These are phyloP conservation scores for Pestalotiopsis sp. DNA, from an alignment of 2,329 filamentous ascomycete species.

Conservation along the genomic window DNA sequence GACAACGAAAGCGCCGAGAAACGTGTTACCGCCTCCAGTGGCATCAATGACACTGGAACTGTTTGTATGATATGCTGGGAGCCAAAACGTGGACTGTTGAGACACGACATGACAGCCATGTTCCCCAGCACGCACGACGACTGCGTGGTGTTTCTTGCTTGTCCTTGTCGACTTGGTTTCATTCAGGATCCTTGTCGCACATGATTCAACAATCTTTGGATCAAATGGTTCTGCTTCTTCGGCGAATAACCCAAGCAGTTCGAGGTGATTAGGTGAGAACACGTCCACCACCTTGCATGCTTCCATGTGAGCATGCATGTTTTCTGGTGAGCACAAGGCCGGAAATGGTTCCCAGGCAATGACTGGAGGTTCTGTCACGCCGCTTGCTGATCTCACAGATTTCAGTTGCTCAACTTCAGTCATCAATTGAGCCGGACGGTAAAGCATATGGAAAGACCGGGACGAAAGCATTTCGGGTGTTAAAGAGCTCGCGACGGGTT, in stretches of 20 bases:
- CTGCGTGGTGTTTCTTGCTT: not conserved
- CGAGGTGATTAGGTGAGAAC: conserved; percentile 41
- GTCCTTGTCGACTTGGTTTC: conserved; percentile 21
- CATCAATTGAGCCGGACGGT: conserved; percentile 18
- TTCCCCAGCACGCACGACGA: conserved; percentile 34
- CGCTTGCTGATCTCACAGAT: conserved; percentile 7
- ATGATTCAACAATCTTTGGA: conserved; percentile 22
- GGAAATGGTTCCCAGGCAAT: conserved; percentile 20
- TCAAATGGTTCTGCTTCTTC: conserved; percentile 23
- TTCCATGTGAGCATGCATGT: conserved; percentile 27
- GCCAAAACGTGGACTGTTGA: conserved; percentile 19
- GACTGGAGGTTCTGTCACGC: conserved; percentile 6
- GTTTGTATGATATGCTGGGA: conserved; percentile 28
- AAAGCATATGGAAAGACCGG: conserved; percentile 28
- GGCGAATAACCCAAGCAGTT: conserved; percentile 28
- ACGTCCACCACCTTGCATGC: conserved; percentile 32
- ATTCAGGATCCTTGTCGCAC: conserved; percentile 27
- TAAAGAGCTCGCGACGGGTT: conserved; percentile 17
- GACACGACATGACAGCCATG: conserved; percentile 28
- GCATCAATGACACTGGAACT: conserved; percentile 31
- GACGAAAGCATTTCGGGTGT: conserved; percentile 16
- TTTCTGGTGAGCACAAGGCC: conserved; percentile 20
- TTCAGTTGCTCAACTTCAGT: conserved; percentile 24
- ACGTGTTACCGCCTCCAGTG: conserved; percentile 39
- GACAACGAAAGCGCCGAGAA: conserved; percentile 34